Evolutionary conservation across 2,329 filamentous ascomycete genomes (phyloP), one percentile per base, ranked within the genome.

Genomic region (Fusarium verrucosum): DNA sequence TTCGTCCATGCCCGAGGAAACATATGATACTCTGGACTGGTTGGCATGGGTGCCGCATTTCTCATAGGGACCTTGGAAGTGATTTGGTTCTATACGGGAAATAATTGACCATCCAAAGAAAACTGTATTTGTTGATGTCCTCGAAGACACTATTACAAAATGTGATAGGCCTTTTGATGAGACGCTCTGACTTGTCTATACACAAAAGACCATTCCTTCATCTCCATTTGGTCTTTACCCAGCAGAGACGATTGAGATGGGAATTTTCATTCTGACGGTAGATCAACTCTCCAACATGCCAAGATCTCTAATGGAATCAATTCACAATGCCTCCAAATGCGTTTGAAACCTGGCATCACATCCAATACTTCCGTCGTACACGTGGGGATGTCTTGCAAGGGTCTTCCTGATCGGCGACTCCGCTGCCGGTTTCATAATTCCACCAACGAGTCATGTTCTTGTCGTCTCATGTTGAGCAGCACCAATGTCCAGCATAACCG

Each of bases 381-480:
- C 35, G 41, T 60, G 57, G 57, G 35, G 47, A 32, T 10, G 9
- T 13, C 2, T 13, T 37, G 16, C 57, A 60, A 42, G 57, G 57
- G 25, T 60, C 2, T 14, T 44, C 28, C 17, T 19, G 4, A 22
- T 23, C 41, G 46, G 57, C 30, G 47, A 40, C 26, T 26, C 55
- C 56, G 35, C 37, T 54, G 47, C 16, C 14, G 30, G 57, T 60
- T 60, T 60, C 57, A 60, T 7, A 10, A 35, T 19, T 22, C 37
- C 11, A 30, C 16, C 22, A 45, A 20, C 38, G 33, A 44, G 25
- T 44, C 54, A 43, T 51, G 23, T 17, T 13, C 10, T 30, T 9
- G 10, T 28, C 26, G 26, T 26, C 19, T 35, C 7, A 7, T 14
- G 7, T 17, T 16, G 26, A 26, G 13, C n/a, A 17, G 13, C 2